These are phyloP conservation scores for Gossypium herbaceum DNA, from an alignment of 345 rosid species.

Conservation along the genomic window DNA sequence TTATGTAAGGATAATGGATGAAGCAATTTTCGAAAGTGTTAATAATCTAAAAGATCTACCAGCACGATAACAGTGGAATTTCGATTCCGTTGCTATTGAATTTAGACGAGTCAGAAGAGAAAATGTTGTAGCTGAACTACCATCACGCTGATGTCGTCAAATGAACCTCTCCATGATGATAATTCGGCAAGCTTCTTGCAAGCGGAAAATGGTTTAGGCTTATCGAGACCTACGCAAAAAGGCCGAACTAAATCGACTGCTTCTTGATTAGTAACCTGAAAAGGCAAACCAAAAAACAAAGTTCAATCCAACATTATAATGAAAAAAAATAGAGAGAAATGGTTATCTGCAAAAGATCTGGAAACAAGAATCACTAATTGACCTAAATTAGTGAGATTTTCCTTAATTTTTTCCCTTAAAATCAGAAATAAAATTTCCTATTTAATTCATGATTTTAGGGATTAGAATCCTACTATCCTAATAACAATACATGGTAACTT, in stretches of 20 bases:
- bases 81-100: background rate
- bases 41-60: background rate
- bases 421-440: too few relatives aligned
- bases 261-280: constrained; percentile 84
- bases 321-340: too few relatives aligned
- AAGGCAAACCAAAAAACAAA: background rate
- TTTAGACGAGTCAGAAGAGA: background rate
- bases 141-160: constrained; percentile 76
- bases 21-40: background rate
- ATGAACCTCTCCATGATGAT: constrained; percentile 65
- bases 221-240: constrained; percentile 34
- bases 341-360: too few relatives aligned
- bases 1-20: background rate
- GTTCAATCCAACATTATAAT: background rate
- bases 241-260: constrained; percentile 75
- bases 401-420: too few relatives aligned
- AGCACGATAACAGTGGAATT: background rate
- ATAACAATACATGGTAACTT: too few relatives aligned
- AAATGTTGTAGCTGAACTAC: constrained; percentile 34
- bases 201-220: constrained; percentile 45
- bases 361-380: too few relatives aligned
- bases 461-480: too few relatives aligned
- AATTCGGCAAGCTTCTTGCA: constrained; percentile 78
- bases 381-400: too few relatives aligned
- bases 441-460: too few relatives aligned